Base-by-base conservation (phyloP, 768 basidiomycete species). In the Clitopilus hobsonii region DNA sequence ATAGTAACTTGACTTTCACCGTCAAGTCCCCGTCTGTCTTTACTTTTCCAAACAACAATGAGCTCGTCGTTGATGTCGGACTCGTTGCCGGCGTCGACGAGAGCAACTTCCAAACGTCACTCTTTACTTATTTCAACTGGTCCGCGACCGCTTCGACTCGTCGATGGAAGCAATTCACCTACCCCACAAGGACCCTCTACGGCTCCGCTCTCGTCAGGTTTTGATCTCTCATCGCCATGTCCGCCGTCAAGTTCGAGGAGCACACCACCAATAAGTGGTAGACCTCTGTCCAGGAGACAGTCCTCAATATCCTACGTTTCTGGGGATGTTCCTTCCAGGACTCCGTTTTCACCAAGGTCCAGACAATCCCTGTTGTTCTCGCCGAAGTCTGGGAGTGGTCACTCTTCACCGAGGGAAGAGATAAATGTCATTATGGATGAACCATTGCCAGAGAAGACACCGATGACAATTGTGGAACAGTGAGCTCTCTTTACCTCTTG, bases 401-500 rank as follows among this genome's bases (percentile, higher is more conserved):
- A 54, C 24, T 53, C 63, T 54, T 56, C 61, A 53, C 53, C 60
- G 18, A 49, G 59, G 25, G 70, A 71, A 47, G 63, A 71, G 55
- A 60, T 65, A 47, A 69, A 71, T 57, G 55, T 66, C 6, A 64
- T 65, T 28, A 61, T 60, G 23, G 60, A 60, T 47, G 24, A 7
- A 14, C n/a, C 56, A 26, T 27, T 28, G 14, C 50, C 52, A 54
- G 68, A 67, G 26, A 61, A 63, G 38, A 71, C 71, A n/a, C 84
- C 83, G 14, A 60, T 74, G 53, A 92, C 89, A 0, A 66, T 91
- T 53, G 79, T 81, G 49, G 90, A 91, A 70, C 87, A 83, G 88
- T 91, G 64, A 56, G 83, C 77, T 27, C 54, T 38, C 25, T 49
- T 55, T 51, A 50, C 45, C 30, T 52, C 53, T 52, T 18, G 18